Base-by-base conservation (phyloP, 176 grass and related monocot genomes). In the Musa schizocarpa region DNA sequence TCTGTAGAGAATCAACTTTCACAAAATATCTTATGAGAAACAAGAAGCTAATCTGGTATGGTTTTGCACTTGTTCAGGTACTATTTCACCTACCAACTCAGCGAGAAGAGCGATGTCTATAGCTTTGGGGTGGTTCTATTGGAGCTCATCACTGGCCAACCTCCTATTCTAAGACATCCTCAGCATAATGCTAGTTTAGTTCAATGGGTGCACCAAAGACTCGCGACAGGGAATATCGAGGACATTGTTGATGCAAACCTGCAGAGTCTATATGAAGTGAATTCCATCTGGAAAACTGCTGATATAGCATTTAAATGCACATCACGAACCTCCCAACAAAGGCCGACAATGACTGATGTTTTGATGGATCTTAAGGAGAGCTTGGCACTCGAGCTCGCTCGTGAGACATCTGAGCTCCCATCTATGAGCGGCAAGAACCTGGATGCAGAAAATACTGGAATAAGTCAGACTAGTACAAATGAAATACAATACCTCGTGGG, bases 111-210 rank as follows among this genome's bases (percentile, higher is more conserved):
- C 11, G 79, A 86, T 25, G 79, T 86, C 0, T 82, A 86, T 26
- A 82, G 84, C 59, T 86, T 86, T 2, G 79, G 84, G 23, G 74
- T 86, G 54, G 79, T 86, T 50, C 73, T 86, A 8, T 26, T 86
- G 20, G 79, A 86, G 62, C 22, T 82, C 4, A 75, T 82, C 54
- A 86, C 79, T 7, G 84, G 84, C 59, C 67, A 86, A 74, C 57
- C 51, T 53, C 58, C 75, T 19, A 48, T 86, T 21, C 21, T 54
- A 55, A 52, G 10, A 20, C 16, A 54, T 72, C 43, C 27, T 17
- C 50, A 16, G 11, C 55, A 2, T 1, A 68, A 2, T 1, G 59
- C 22, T 53, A 50, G 23, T 72, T 68, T 86, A 57, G 13, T 75
- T 20, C 25, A 74, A 16, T 78, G 79, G 65, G 79, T 63, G 17